Conservation (phyloP, 192 early-diverging fungal species). For the Chytriomyces confervae region DNA sequence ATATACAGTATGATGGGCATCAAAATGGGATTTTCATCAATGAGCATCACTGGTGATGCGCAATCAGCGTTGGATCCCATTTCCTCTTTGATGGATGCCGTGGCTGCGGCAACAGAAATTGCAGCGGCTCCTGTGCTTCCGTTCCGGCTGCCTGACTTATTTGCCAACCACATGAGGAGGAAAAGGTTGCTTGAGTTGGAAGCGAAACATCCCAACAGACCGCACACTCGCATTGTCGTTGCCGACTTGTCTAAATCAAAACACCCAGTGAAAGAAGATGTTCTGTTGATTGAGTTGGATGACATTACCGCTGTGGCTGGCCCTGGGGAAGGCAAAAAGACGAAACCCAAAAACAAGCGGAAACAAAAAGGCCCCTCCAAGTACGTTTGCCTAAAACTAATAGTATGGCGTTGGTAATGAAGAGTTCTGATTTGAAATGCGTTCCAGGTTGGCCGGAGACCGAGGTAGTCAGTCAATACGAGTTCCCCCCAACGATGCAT, state of each 20-base stretch:
- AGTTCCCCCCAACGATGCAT: no score
- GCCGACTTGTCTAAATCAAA: constrained; percentile 24
- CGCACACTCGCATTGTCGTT: constrained; percentile 14
- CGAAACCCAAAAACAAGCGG: neutral
- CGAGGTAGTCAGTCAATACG: no score
- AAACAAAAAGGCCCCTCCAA: neutral
- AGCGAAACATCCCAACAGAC: constrained; percentile 15
- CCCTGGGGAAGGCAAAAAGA: neutral
- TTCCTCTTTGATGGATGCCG: no score
- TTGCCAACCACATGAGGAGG: constrained; percentile 6
- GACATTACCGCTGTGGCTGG: neutral
- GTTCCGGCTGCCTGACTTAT: constrained; percentile 23
- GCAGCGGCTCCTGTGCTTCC: neutral
- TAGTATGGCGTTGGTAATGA: neutral
- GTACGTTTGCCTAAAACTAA: neutral
- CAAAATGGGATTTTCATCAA: no score
- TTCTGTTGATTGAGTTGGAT: neutral
- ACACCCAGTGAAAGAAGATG: neutral
- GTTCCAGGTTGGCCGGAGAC: no score
- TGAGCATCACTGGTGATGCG: no score
- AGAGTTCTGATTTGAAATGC: no score
- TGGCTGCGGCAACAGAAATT: neutral
- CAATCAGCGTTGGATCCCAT: no score
- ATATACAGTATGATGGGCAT: no score
- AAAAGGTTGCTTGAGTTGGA: constrained; percentile 20